phyloP scores from a whole-genome alignment of 441 rosid species.

The Gossypium armourianum region DNA sequence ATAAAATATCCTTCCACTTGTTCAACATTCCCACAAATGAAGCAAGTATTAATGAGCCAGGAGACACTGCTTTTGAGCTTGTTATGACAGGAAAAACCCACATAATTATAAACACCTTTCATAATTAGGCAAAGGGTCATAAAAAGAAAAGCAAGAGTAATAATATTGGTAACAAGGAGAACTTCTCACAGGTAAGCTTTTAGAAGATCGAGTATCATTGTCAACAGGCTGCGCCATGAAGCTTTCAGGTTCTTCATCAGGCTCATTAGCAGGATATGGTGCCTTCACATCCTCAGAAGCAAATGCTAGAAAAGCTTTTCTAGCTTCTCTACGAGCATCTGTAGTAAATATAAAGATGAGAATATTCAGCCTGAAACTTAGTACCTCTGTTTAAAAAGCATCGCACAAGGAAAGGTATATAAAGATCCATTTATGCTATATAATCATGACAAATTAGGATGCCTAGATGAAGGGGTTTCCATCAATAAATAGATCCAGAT shows the following conservation, averaged over 20 bases:
- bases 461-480: neutral
- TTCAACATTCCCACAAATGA: neutral
- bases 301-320: conserved; percentile 87
- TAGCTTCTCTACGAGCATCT: conserved; percentile 96
- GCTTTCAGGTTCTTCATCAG: conserved; percentile 30
- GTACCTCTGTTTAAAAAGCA: neutral
- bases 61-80: neutral
- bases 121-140: neutral
- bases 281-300: conserved; percentile 44
- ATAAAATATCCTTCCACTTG: neutral
- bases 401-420: neutral
- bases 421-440: neutral
- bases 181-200: conserved; percentile 60
- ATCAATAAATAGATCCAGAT: neutral
- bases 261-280: conserved; percentile 24
- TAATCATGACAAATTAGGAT: neutral
- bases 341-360: conserved; percentile 10
- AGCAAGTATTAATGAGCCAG: neutral
- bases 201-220: conserved; percentile 40
- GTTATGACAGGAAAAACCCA: neutral
- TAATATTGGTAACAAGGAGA: conserved; percentile 18
- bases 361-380: neutral
- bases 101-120: neutral
- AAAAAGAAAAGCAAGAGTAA: neutral
- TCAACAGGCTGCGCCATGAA: conserved; percentile 28